Conservation (phyloP, 2,329 filamentous ascomycete genomes). For the Neophaeococcomyces mojaviensis region DNA sequence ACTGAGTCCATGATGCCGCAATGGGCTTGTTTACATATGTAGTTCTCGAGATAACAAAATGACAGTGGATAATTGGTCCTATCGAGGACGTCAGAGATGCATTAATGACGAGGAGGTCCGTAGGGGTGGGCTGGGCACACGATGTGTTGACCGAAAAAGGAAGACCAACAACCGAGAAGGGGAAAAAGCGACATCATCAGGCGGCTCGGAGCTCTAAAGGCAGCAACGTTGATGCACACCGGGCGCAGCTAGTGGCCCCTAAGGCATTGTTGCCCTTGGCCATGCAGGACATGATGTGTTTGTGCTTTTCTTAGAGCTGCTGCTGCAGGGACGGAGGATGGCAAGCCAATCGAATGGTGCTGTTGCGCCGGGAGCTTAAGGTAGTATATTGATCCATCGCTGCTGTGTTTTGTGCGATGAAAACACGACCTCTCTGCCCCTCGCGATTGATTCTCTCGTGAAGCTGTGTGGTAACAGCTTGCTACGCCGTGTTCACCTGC, state of each 20-base stretch:
- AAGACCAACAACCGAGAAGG: background rate
- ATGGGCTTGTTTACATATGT: too few species aligned
- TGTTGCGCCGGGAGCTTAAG: background rate
- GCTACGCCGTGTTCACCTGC: background rate
- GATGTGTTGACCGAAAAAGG: conserved; percentile 5
- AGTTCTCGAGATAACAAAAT: too few species aligned
- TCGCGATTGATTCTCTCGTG: too few species aligned
- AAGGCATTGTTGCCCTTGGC: background rate
- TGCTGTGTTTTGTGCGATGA: background rate
- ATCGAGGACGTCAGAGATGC: too few species aligned
- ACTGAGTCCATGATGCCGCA: too few species aligned
- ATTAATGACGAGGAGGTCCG: too few species aligned
- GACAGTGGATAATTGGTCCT: too few species aligned
- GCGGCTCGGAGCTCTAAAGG: background rate
- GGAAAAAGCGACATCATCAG: background rate
- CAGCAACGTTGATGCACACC: background rate
- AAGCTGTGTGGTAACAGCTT: background rate
- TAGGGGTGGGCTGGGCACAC: background rate
- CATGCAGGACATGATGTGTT: background rate
- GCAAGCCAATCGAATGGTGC: background rate
- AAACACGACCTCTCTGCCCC: background rate
- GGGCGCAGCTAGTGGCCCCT: background rate
- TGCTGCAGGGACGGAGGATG: conserved; percentile 4
- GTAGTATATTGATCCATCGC: conserved; percentile 4
- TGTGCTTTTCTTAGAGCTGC: conserved; percentile 3